Base-by-base conservation (phyloP, 108 stramenopile genomes). In the Parietichytrium sp. region DNA sequence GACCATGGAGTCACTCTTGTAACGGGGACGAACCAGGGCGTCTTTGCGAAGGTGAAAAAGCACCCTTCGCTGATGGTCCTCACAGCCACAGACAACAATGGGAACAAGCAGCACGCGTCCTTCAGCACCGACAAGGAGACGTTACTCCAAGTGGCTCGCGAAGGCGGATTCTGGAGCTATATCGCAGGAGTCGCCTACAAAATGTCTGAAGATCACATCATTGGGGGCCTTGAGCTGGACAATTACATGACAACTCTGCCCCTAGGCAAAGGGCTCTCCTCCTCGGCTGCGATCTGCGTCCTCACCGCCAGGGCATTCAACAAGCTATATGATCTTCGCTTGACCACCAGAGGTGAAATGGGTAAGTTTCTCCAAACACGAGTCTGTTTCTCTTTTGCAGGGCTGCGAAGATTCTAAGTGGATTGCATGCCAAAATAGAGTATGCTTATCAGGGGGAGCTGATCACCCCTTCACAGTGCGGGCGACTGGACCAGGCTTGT, bases 401-500 rank as follows among this genome's bases (percentile, higher is more conserved):
- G 18, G 15, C 15, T 18, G 18, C 16, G 49, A 16, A 15, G 16
- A 50, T 50, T 16, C 49, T 18, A 16, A 15, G 18, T 15, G 49
- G 15, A 15, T 50, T 16, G 18, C 49, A 15, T 18, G 16, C 15
- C 49, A 18, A 18, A 15, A 16, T 18, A 18, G 49, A 51, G 52
- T 52, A 52, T 45, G 83, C 86, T 12, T 84, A 86, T 53, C 51
- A 52, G 12, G 86, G 86, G 12, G 86, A 86, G 53, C 18, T 53
- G 47, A 13, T 52, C 15, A 86, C 86, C 1, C 83, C 61, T 29
- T 54, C 52, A 12, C 7, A 54, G 13, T 86, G 86, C 53, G 86
- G 86, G 18, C 79, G 86, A 15, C 83, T 86, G 83, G 86, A 86
- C 80, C 86, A 86, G 61, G 83, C 83, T 20, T 83, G 83, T 49